These are phyloP conservation scores for Quercus glauca DNA, from an alignment of 306 rosid genomes.

Conservation along the genomic window DNA sequence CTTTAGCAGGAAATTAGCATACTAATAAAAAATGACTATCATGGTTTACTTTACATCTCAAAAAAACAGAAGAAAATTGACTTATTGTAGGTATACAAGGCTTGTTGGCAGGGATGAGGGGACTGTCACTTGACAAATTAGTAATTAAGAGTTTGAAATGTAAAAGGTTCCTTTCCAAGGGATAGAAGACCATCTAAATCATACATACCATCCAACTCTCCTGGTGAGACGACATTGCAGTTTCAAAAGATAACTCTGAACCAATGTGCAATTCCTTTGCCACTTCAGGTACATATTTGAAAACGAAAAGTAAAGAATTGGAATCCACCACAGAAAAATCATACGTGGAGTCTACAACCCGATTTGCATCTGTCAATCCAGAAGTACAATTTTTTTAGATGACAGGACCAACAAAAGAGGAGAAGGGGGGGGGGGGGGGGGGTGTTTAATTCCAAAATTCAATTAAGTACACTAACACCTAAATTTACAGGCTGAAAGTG, in stretches of 20 bases:
- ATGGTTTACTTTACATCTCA: background rate
- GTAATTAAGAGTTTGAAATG: background rate
- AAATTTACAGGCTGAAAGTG: background rate
- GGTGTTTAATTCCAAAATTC: background rate
- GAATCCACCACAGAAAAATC: slow-evolving; percentile 91
- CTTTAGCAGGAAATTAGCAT: background rate
- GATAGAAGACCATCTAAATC: slow-evolving; percentile 8
- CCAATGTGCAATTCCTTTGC: slow-evolving; percentile 67
- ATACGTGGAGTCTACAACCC: slow-evolving; percentile 66
- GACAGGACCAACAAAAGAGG: background rate
- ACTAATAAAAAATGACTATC: background rate
- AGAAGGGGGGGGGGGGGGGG: background rate
- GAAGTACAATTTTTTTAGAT: slow-evolving; percentile 1
- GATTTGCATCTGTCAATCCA: slow-evolving; percentile 61
- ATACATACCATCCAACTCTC: slow-evolving; percentile 75
- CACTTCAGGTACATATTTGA: slow-evolving; percentile 79
- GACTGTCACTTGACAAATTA: background rate
- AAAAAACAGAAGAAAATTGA: background rate
- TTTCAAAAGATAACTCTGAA: slow-evolving; percentile 60
- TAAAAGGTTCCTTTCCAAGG: background rate
- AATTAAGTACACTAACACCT: background rate
- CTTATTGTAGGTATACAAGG: background rate
- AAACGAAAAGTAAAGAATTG: slow-evolving; percentile 80
- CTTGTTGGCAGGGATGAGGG: background rate
- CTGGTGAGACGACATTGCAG: slow-evolving; percentile 52